phyloP scores from a whole-genome alignment of 768 basidiomycete genomes.

The Calvatia gigantea region DNA sequence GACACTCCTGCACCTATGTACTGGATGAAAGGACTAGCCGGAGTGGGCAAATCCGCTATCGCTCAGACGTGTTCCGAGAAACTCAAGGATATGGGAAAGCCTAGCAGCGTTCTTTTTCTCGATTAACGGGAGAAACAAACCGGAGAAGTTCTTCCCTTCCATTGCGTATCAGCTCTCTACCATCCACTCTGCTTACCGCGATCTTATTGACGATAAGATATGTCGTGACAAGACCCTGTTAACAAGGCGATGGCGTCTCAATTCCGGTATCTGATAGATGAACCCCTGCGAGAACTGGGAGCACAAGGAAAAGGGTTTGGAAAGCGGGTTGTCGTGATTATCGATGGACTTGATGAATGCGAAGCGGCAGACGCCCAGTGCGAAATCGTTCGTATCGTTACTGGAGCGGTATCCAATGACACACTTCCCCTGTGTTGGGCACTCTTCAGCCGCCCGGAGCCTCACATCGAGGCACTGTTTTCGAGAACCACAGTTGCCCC shows the following conservation, averaged over 20 bases:
- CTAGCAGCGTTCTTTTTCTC: background rate
- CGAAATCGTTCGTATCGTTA: background rate
- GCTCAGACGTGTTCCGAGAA: background rate
- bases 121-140: background rate
- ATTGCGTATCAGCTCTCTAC: conserved; percentile 10
- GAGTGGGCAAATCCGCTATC: background rate
- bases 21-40: background rate
- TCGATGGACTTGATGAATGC: conserved; percentile 5
- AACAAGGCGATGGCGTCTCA: background rate
- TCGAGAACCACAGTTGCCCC: background rate
- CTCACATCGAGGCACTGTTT: background rate
- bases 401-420: background rate
- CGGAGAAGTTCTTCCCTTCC: background rate
- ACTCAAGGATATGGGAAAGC: background rate
- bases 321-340: background rate
- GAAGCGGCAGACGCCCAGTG: background rate
- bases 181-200: background rate
- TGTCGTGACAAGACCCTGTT: background rate
- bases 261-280: background rate
- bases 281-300: background rate
- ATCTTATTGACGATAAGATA: background rate
- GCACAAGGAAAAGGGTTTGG: background rate
- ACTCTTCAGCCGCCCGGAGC: conserved; percentile 4
- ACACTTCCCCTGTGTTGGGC: background rate
- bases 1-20: background rate